A percentile compares a stretch with the other conserved stretches of the same genome.
Conservation (phyloP, 2,329 filamentous ascomycete species). For the Trichoderma koningii region DNA sequence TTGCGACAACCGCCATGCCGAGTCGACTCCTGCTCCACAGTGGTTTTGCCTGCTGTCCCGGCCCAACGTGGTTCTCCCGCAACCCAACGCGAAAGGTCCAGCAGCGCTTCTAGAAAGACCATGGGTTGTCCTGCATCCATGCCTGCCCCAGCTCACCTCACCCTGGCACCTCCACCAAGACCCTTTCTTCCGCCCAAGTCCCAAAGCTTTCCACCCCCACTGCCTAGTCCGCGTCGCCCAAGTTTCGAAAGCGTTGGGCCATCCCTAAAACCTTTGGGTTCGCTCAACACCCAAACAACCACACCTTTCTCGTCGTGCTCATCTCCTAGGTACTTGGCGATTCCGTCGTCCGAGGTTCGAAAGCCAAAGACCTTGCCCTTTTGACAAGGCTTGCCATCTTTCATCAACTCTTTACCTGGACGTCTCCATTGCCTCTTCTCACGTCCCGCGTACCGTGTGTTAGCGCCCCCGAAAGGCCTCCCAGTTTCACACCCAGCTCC, state of each 20-base stretch:
- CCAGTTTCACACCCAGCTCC: constrained; percentile 24
- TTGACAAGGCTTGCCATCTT: constrained; percentile 18
- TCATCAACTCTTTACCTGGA: neutral
- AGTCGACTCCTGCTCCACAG: constrained; percentile 18
- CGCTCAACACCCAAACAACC: constrained; percentile 22
- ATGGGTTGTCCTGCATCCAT: constrained; percentile 26
- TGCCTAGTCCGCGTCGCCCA: constrained; percentile 25
- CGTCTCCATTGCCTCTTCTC: constrained; percentile 15
- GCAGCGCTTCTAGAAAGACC: constrained; percentile 27
- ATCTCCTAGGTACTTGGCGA: constrained; percentile 1
- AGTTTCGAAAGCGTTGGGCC: constrained; percentile 22
- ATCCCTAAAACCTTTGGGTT: constrained; percentile 25
- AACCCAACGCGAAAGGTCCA: constrained; percentile 25
- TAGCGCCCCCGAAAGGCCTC: constrained; percentile 25
- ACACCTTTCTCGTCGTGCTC: constrained; percentile 17
- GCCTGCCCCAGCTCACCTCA: constrained; percentile 6
- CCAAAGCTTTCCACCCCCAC: constrained; percentile 23
- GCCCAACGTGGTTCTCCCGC: constrained; percentile 26
- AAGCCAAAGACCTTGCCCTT: constrained; percentile 11
- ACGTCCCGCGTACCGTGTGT: constrained; percentile 9
- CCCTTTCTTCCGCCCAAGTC: constrained; percentile 24
- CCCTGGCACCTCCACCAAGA: constrained; percentile 27
- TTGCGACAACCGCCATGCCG: constrained; percentile 21
- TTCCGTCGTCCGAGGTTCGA: neutral
- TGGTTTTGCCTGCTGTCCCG: constrained; percentile 21